phyloP scores from a whole-genome alignment of 257 asterid species.

The Eucommia ulmoides region DNA sequence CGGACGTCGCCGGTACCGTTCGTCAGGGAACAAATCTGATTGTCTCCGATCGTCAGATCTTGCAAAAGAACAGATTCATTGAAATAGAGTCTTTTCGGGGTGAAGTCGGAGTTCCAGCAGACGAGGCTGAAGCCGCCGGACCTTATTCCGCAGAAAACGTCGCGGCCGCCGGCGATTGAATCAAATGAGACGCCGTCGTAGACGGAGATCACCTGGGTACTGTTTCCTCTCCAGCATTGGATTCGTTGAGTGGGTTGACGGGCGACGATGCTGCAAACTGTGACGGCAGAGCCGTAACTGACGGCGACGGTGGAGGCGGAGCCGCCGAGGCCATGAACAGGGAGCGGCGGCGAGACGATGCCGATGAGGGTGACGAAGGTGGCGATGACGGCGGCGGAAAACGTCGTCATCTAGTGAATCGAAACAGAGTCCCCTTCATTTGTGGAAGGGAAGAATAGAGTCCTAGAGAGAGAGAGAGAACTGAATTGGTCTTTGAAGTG shows the following conservation, averaged over 20 bases:
- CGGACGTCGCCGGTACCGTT: not conserved
- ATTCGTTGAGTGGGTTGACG: slow-evolving; percentile 37
- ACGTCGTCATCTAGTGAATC: not conserved
- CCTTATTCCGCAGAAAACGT: slow-evolving; percentile 59
- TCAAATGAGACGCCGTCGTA: slow-evolving; percentile 44
- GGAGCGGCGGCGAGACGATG: slow-evolving; percentile 5
- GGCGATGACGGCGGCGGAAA: not conserved
- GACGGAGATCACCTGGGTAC: slow-evolving; percentile 19
- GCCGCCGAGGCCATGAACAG: slow-evolving; percentile 29
- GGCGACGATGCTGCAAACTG: slow-evolving; percentile 53
- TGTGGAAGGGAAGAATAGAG: not conserved
- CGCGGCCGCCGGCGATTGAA: slow-evolving; percentile 12
- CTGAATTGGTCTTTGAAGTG: too few relatives aligned
- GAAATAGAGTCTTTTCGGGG: slow-evolving; percentile 41
- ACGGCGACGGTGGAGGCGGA: slow-evolving; percentile 34
- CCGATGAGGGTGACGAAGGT: not conserved
- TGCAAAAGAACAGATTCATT: slow-evolving; percentile 25
- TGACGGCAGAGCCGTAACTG: slow-evolving; percentile 44
- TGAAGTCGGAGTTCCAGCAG: slow-evolving; percentile 46
- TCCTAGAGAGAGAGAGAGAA: not conserved
- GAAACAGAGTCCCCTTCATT: not conserved
- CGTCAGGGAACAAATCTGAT: slow-evolving; percentile 6
- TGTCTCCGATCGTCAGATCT: slow-evolving; percentile 39
- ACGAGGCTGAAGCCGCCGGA: slow-evolving; percentile 56
- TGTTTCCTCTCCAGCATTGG: slow-evolving; percentile 66